Conservation (phyloP, 768 basidiomycete species). For the Trichaptum fuscoviolaceum region DNA sequence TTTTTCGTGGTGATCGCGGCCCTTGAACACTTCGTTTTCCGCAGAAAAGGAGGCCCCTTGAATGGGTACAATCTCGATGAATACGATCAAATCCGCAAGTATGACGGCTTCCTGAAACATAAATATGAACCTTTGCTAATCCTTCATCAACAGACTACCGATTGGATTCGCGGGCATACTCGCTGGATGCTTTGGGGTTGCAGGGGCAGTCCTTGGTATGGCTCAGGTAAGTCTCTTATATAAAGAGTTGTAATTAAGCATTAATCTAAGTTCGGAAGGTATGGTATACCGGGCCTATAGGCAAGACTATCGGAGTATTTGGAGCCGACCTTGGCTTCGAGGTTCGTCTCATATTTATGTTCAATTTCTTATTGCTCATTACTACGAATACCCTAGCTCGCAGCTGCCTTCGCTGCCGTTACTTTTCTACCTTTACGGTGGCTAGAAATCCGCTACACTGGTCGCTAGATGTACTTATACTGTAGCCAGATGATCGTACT, state of each 20-base stretch:
- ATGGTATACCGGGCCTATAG: slow-evolving; percentile 51
- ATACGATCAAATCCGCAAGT: slow-evolving; percentile 37
- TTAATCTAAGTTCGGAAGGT: slow-evolving; percentile 14
- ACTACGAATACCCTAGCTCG: slow-evolving; percentile 26
- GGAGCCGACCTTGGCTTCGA: slow-evolving; percentile 55
- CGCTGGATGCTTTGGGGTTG: slow-evolving; percentile 42
- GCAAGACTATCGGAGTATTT: slow-evolving; percentile 33
- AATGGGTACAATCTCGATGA: slow-evolving; percentile 49
- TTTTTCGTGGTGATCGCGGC: slow-evolving; percentile 41
- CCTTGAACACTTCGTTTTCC: slow-evolving; percentile 44
- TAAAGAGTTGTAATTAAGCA: neutral
- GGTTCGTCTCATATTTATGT: slow-evolving; percentile 22
- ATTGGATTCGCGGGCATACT: slow-evolving; percentile 43
- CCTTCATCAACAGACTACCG: slow-evolving; percentile 31
- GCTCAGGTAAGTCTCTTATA: slow-evolving; percentile 28
- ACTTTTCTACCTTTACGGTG: slow-evolving; percentile 43
- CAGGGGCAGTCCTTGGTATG: slow-evolving; percentile 48
- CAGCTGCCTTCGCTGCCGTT: slow-evolving; percentile 41
- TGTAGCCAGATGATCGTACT: neutral
- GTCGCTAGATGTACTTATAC: slow-evolving; percentile 21
- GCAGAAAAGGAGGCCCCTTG: slow-evolving; percentile 32
- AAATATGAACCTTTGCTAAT: neutral
- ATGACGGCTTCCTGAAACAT: slow-evolving; percentile 17
- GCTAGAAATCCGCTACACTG: slow-evolving; percentile 41
- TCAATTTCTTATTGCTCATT: neutral